phyloP scores from a whole-genome alignment of 1,284 basidiomycete genomes.

The Apiotrichum sp. region DNA sequence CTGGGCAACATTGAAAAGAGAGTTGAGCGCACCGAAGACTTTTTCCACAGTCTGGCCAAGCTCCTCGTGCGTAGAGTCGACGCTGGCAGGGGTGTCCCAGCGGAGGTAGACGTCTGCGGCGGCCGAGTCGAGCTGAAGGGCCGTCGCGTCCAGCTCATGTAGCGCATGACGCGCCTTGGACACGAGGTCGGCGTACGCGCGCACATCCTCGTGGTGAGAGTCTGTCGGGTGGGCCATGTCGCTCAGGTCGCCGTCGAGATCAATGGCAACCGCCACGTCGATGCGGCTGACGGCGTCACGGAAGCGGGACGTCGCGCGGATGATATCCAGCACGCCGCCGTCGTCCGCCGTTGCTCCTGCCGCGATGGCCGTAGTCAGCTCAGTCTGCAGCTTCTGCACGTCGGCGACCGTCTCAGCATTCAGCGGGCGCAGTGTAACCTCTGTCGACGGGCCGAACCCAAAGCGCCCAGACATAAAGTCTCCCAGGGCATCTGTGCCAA shows the following conservation, averaged over 20 bases:
- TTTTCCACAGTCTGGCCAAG: conserved; percentile 15
- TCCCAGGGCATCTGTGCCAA: conserved; percentile 26
- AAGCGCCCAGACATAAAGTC: conserved; percentile 32
- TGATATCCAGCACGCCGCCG: conserved; percentile 15
- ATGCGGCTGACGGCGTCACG: conserved; percentile 20
- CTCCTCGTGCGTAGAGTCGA: conserved; percentile 4
- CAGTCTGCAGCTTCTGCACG: conserved; percentile 21
- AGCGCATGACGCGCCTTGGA: conserved; percentile 29
- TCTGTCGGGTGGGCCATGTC: conserved; percentile 1
- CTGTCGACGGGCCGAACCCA: conserved; percentile 27
- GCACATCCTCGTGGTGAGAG: conserved; percentile 19
- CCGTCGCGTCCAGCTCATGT: conserved; percentile 30
- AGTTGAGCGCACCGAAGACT: conserved; percentile 23
- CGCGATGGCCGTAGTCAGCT: conserved; percentile 22
- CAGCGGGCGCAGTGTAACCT: conserved; percentile 13
- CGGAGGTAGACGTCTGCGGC: conserved; percentile 14
- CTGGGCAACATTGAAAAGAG: conserved; percentile 26
- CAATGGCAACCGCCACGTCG: conserved; percentile 43
- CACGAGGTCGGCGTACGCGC: conserved; percentile 36
- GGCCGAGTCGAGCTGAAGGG: conserved; percentile 14
- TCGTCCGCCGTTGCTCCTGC: not conserved
- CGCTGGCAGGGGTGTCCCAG: not conserved
- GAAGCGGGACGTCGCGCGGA: conserved; percentile 23
- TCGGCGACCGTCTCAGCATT: conserved; percentile 25
- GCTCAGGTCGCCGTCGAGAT: conserved; percentile 38